These are phyloP conservation scores for Neurospora sp. DNA, from an alignment of 495 filamentous ascomycete genomes.

Conservation along the genomic window DNA sequence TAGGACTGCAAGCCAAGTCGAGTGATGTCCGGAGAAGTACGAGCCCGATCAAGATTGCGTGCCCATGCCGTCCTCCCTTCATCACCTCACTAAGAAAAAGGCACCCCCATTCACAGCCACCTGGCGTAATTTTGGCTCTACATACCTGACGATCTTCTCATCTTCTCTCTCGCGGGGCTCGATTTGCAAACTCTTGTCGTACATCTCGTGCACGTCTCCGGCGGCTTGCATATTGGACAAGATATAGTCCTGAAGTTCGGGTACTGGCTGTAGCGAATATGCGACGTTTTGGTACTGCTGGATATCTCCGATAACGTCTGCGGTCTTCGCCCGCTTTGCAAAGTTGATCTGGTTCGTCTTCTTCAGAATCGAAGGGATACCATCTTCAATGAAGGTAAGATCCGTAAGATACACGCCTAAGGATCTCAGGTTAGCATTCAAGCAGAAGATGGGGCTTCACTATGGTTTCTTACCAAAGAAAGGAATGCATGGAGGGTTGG, in stretches of 20 bases:
- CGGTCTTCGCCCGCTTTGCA: slow-evolving; percentile 93
- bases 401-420: slow-evolving; percentile 94
- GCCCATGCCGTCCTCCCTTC: not conserved
- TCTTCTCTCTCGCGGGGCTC: slow-evolving; percentile 95
- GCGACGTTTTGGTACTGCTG: slow-evolving; percentile 97
- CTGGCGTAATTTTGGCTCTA: slow-evolving; percentile 6
- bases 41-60: not conserved
- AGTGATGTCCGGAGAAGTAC: not conserved
- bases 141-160: slow-evolving; percentile 60
- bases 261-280: slow-evolving; percentile 78
- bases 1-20: not conserved
- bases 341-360: slow-evolving; percentile 96
- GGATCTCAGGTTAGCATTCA: slow-evolving; percentile 3
- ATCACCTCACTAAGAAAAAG: not conserved
- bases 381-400: slow-evolving; percentile 97
- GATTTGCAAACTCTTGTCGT: slow-evolving; percentile 83
- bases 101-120: not conserved
- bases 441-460: slow-evolving; percentile 3
- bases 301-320: slow-evolving; percentile 94
- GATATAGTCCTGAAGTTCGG: slow-evolving; percentile 94
- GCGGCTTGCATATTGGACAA: slow-evolving; percentile 88
- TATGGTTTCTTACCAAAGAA: slow-evolving; percentile 71
- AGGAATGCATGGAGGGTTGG: slow-evolving; percentile 94
- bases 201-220: slow-evolving; percentile 97
- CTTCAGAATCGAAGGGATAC: slow-evolving; percentile 89